Evolutionary conservation across 805 yeast species (phyloP), one percentile per base, ranked within the genome.

Genomic region (Ogataea methylovora): DNA sequence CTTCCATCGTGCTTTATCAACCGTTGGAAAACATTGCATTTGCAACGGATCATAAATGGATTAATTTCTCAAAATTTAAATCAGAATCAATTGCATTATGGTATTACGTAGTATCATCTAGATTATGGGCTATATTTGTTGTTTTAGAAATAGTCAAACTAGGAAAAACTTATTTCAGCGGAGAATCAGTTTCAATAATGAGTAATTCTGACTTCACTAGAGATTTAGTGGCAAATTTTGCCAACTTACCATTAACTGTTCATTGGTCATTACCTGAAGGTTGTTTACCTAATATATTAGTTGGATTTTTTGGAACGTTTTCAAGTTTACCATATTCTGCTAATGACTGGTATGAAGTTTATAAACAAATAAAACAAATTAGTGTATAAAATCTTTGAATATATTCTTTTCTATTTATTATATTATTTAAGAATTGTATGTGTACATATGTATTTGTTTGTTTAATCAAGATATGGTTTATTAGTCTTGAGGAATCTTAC

Each of bases 221-320:
- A 15, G 36, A 39, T 19, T 38, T 58, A 27, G 32, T 58, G 13
- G 43, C 54, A 14, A 58, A 59, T 34, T 15, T 56, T 3, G 61
- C 60, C 6, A 59, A 59, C 23, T 40, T 60, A 24, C 65, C 65
- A 10, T 46, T 60, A 28, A 58, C 63, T 29, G 52, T 54, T 5
- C 65, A 60, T 41, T 60, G 65, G 65, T 57, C 64, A 24, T 35
- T 52, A 24, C 42, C 38, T 10, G 55, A 52, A 20, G 65, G 65
- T 2, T 57, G 61, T 27, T 38, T 60, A 19, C 38, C 46, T 30
- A 52, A 51, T 18, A 34, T 58, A 14, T 31, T 40, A 12, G 65
- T 60, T 27, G 65, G 64, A 1, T 44, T 60, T 14, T 48, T 56
- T 36, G 65, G 63, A n/a, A 50, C 60, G n/a, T 40, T 50, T 27